These are phyloP conservation scores for Akanthomyces uredinophilus DNA, from an alignment of 2,329 filamentous ascomycete genomes.

Conservation along the genomic window DNA sequence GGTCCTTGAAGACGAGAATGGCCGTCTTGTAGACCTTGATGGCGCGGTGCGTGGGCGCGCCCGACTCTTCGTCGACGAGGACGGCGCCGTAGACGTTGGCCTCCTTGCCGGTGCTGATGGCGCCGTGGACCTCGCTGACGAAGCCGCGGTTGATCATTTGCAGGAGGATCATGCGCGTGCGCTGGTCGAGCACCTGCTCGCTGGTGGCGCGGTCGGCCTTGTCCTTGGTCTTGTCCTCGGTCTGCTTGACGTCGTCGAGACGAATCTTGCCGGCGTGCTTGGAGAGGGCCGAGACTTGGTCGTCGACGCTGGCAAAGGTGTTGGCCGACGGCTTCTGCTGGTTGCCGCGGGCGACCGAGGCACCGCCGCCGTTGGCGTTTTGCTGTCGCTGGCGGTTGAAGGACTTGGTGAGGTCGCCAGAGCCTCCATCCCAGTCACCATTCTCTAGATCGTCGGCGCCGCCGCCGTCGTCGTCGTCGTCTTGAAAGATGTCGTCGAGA, in stretches of 20 bases:
- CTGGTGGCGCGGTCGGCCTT: conserved; percentile 90
- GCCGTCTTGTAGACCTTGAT: conserved; percentile 99
- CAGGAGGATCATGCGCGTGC: conserved; percentile 90
- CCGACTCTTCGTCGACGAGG: conserved; percentile 50
- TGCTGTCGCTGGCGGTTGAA: conserved; percentile 80
- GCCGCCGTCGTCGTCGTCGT: conserved; percentile 49
- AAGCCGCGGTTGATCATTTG: conserved; percentile 93
- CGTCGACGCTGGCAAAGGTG: conserved; percentile 73
- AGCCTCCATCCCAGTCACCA: conserved; percentile 48
- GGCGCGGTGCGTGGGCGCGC: conserved; percentile 65
- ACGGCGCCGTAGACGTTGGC: conserved; percentile 96
- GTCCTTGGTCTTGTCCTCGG: conserved; percentile 61
- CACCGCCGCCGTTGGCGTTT: conserved; percentile 39
- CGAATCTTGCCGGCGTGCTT: conserved; percentile 82
- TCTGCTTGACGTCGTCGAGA: conserved; percentile 60
- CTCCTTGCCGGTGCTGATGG: conserved; percentile 94
- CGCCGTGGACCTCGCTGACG: conserved; percentile 88
- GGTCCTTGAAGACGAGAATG: conserved; percentile 96
- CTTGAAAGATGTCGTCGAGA: conserved; percentile 36
- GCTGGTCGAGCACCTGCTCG: conserved; percentile 89
- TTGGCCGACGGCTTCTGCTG: conserved; percentile 75
- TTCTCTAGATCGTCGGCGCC: conserved; percentile 60
- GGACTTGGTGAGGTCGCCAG: conserved; percentile 72
- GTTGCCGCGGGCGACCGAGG: conserved; percentile 65
- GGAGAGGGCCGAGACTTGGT: conserved; percentile 79